A percentile compares a stretch with the other conserved stretches of the same genome.
phyloP scores from a whole-genome alignment of 768 basidiomycete species.

The Zangia roseola region DNA sequence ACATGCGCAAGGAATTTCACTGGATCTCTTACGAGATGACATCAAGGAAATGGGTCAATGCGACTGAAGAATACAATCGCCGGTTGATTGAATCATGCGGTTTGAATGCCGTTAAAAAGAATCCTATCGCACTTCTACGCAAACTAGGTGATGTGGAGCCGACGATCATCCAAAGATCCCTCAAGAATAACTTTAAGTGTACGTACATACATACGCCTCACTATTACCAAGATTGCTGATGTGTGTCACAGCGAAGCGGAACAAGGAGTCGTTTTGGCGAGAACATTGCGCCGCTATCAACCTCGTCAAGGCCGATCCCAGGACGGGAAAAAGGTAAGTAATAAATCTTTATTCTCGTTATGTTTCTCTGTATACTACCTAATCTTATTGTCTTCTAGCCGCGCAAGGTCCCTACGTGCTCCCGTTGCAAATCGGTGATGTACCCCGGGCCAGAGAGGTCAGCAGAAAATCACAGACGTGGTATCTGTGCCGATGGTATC shows the following conservation, averaged over 20 bases:
- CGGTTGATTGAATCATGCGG: too few species aligned
- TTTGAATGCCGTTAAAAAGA: not conserved
- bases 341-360: too few species aligned
- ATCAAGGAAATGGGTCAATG: not conserved
- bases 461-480: not conserved
- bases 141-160: not conserved
- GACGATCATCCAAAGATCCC: slow-evolving; percentile 3
- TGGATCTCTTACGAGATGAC: slow-evolving; percentile 1
- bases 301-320: too few species aligned
- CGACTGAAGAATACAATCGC: not conserved
- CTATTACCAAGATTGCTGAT: too few species aligned
- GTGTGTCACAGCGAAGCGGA: too few species aligned
- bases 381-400: not conserved
- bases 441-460: slow-evolving; percentile 3
- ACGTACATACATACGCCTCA: not conserved
- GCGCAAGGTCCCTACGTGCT: not conserved
- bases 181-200: slow-evolving; percentile 13
- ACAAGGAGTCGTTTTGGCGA: too few species aligned
- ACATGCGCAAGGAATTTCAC: not conserved
- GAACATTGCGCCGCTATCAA: too few species aligned
- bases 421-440: slow-evolving; percentile 1
- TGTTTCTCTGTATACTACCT: too few species aligned
- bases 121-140: slow-evolving; percentile 5
- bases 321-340: too few species aligned
- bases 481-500: not conserved